phyloP scores from a whole-genome alignment of 2,329 filamentous ascomycete genomes.

The Ceratocystis cubensis region DNA sequence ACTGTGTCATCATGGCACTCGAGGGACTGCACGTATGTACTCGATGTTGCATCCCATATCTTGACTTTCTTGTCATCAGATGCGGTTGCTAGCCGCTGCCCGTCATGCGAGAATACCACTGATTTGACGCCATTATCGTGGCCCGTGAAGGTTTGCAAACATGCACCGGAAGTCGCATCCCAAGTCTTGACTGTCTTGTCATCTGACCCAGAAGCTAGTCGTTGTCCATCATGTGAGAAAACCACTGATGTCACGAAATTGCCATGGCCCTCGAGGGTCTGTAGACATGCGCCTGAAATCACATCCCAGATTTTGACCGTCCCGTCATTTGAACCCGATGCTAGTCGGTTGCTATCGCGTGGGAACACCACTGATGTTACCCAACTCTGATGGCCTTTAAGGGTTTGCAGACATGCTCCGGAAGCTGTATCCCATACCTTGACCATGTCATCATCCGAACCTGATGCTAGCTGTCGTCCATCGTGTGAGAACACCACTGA shows the following conservation, averaged over 20 bases:
- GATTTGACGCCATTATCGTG: background rate
- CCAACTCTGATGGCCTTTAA: no score
- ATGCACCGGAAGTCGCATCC: background rate
- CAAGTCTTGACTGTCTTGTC: background rate
- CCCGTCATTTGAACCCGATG: background rate
- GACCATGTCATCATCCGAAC: no score
- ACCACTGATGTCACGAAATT: background rate
- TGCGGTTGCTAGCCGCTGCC: background rate
- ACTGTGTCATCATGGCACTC: background rate
- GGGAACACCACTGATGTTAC: background rate
- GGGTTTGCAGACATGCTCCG: no score
- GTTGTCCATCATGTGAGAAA: background rate
- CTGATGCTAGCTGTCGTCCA: no score
- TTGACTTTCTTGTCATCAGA: background rate
- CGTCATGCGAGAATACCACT: background rate
- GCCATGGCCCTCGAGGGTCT: background rate
- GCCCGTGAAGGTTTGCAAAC: background rate
- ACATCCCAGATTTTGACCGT: background rate
- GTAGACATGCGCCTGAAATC: background rate
- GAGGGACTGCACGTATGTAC: background rate
- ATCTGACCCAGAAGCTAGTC: background rate
- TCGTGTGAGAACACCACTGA: no score
- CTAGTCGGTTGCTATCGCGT: background rate
- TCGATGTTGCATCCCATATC: background rate
- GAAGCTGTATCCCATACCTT: no score